Conservation (phyloP, 768 basidiomycete genomes). For the Kwoniella sp. region DNA sequence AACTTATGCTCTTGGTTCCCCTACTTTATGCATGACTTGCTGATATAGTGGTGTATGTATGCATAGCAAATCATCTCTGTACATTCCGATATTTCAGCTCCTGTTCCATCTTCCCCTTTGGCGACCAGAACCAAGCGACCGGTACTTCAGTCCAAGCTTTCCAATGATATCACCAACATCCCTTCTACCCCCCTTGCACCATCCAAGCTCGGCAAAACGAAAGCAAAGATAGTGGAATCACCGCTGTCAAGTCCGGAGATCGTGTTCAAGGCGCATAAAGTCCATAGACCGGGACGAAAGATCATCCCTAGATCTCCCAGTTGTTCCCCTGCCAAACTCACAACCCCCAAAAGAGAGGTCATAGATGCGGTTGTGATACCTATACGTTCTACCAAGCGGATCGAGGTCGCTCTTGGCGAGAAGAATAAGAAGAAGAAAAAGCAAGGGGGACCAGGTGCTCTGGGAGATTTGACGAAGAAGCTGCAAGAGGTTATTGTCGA, state of each 20-base stretch:
- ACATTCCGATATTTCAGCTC: constrained; percentile 29
- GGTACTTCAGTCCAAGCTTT: constrained; percentile 32
- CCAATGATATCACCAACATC: constrained; percentile 22
- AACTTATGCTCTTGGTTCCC: too few relatives aligned
- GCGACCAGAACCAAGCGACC: constrained; percentile 18
- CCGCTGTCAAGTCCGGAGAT: constrained; percentile 15
- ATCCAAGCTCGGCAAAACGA: background rate
- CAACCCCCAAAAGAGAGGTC: background rate
- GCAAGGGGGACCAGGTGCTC: background rate
- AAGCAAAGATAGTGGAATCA: background rate
- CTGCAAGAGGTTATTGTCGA: constrained; percentile 11
- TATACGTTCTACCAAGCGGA: constrained; percentile 5
- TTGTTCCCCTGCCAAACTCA: background rate
- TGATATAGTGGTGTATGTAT: background rate
- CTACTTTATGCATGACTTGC: background rate
- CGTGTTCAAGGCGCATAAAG: constrained; percentile 13
- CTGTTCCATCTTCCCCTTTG: constrained; percentile 5
- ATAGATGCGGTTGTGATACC: constrained; percentile 23
- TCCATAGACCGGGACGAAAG: constrained; percentile 7
- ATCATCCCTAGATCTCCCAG: constrained; percentile 11
- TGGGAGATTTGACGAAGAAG: constrained; percentile 6
- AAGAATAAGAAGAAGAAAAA: background rate
- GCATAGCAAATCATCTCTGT: constrained; percentile 48
- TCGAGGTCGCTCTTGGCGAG: background rate
- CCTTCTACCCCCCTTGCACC: constrained; percentile 15